A percentile compares a stretch with the other conserved stretches of the same genome.
phyloP scores from a whole-genome alignment of 2,329 filamentous ascomycete genomes.

The Dothideomycetidae sp. region DNA sequence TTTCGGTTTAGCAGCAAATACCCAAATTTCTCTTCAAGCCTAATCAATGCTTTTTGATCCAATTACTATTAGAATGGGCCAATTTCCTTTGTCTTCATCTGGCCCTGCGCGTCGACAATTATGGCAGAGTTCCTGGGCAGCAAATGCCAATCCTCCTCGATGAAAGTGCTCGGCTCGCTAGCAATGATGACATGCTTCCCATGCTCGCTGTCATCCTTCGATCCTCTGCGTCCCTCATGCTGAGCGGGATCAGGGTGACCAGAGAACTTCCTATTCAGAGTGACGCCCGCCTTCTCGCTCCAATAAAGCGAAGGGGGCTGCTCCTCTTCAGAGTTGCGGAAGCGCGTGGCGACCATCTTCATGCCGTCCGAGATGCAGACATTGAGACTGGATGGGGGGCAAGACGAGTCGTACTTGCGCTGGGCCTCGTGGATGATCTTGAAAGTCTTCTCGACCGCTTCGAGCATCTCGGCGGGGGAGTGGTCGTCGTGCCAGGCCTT shows the following conservation, averaged over 20 bases:
- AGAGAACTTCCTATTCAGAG: constrained; percentile 39
- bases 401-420: constrained; percentile 20
- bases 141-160: constrained; percentile 37
- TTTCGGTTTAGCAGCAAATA: not conserved
- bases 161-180: constrained; percentile 41
- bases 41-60: no score
- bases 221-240: constrained; percentile 21
- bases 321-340: constrained; percentile 37
- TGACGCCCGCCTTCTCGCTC: constrained; percentile 34
- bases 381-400: constrained; percentile 36
- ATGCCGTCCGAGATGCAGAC: constrained; percentile 38
- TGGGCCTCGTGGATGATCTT: constrained; percentile 35
- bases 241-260: constrained; percentile 31
- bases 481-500: constrained; percentile 32
- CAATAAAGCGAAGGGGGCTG: constrained; percentile 40
- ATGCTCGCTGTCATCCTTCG: constrained; percentile 26
- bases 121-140: constrained; percentile 35
- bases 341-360: constrained; percentile 36
- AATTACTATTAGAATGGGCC: no score
- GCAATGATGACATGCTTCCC: constrained; percentile 40
- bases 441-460: constrained; percentile 29
- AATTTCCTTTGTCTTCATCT: constrained; percentile 25
- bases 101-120: constrained; percentile 26
- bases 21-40: no score
- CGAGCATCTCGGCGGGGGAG: constrained; percentile 28